phyloP scores from a whole-genome alignment of 176 grass and related monocot genomes.

The Aegilops tauschii region DNA sequence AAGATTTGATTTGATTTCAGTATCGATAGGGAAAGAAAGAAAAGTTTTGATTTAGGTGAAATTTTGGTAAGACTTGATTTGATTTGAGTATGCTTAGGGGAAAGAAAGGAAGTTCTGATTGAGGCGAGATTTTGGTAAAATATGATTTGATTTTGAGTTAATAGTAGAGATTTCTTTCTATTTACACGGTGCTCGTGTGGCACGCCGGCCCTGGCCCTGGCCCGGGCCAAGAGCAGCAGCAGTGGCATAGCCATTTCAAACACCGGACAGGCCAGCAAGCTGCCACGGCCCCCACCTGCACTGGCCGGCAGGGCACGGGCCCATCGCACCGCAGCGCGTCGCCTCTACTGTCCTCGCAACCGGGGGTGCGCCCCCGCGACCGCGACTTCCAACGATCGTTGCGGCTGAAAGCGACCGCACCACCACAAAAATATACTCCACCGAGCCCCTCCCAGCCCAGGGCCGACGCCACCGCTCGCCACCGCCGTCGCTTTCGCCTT shows the following conservation, averaged over 20 bases:
- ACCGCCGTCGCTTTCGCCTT: slow-evolving; percentile 31
- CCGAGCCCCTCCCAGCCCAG: not conserved
- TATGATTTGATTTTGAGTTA: too few species aligned
- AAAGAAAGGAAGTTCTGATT: too few species aligned
- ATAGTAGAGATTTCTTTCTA: too few species aligned
- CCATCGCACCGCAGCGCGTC: not conserved
- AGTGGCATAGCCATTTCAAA: not conserved
- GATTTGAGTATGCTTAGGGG: too few species aligned
- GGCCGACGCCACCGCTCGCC: slow-evolving; percentile 13
- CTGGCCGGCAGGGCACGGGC: not conserved
- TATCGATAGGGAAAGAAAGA: too few species aligned
- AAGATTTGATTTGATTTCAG: too few species aligned
- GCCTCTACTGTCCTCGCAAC: not conserved
- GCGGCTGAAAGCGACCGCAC: slow-evolving; percentile 47
- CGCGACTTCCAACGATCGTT: not conserved
- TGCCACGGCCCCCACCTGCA: not conserved
- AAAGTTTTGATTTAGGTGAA: too few species aligned
- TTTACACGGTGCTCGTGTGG: not conserved
- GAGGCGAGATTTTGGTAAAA: too few species aligned
- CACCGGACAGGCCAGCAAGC: not conserved
- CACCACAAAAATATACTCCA: slow-evolving; percentile 16
- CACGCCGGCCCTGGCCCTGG: too few species aligned
- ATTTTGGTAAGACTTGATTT: too few species aligned
- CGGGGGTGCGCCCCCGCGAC: not conserved
- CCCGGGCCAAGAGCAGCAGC: not conserved